Evolutionary conservation across 805 yeast genomes (phyloP).

Genomic region (Jamesozyma jinghongensis): DNA sequence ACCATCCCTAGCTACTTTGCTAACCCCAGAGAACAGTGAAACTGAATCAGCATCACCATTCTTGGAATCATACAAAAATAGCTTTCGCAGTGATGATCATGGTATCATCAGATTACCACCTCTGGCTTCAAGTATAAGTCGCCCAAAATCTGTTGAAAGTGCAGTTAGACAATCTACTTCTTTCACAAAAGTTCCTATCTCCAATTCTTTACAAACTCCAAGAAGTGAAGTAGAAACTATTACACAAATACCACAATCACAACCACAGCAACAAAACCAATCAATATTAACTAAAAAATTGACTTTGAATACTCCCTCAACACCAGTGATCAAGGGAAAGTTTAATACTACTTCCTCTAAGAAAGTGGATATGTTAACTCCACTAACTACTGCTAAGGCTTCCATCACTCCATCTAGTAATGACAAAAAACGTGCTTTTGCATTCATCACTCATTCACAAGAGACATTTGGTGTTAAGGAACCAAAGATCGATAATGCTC

Average conservation of each 20-base stretch:
- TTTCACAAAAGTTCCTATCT: neutral
- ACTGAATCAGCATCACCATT: slow-evolving; percentile 19
- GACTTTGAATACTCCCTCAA: slow-evolving; percentile 7
- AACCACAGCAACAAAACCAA: slow-evolving; percentile 1
- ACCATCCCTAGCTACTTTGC: slow-evolving; percentile 20
- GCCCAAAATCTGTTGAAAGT: slow-evolving; percentile 21
- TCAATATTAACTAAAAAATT: slow-evolving; percentile 1
- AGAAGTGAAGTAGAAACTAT: neutral
- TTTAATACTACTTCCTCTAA: slow-evolving; percentile 4
- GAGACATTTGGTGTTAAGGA: slow-evolving; percentile 77
- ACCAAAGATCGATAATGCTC: slow-evolving; percentile 83
- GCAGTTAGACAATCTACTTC: slow-evolving; percentile 15
- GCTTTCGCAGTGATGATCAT: slow-evolving; percentile 18
- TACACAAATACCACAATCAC: neutral
- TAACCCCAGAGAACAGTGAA: slow-evolving; percentile 7
- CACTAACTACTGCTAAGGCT: slow-evolving; percentile 29
- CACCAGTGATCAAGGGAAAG: slow-evolving; percentile 11
- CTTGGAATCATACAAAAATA: slow-evolving; percentile 8
- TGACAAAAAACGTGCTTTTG: slow-evolving; percentile 42
- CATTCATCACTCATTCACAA: slow-evolving; percentile 90
- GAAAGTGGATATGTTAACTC: slow-evolving; percentile 22
- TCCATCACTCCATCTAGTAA: slow-evolving; percentile 25
- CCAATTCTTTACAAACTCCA: slow-evolving; percentile 2
- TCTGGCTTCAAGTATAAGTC: slow-evolving; percentile 9
- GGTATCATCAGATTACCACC: slow-evolving; percentile 29